A percentile compares a stretch with the other conserved stretches of the same genome.
Evolutionary conservation across 2,329 filamentous ascomycete genomes (phyloP).

Genomic region (Parastagonospora nodorum): DNA sequence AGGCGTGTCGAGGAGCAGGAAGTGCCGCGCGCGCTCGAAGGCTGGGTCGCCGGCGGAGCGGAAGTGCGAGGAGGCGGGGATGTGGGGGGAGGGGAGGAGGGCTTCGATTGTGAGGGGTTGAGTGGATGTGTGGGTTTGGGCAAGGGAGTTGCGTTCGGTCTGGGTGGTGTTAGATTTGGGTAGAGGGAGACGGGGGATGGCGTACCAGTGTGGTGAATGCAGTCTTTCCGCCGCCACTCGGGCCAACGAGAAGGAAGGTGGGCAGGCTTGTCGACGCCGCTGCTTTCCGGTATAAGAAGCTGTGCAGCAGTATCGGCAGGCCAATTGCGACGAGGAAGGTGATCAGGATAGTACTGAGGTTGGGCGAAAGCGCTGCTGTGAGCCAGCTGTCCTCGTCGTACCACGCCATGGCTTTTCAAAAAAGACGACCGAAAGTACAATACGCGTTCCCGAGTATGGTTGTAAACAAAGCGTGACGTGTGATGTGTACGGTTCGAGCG

Average conservation of each 20-base stretch:
- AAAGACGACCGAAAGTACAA: not conserved
- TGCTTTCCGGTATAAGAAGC: constrained; percentile 70
- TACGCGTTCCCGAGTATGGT: not conserved
- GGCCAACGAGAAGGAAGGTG: constrained; percentile 79
- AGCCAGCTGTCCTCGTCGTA: constrained; percentile 50
- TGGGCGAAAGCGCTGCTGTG: constrained; percentile 53
- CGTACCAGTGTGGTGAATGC: constrained; percentile 77
- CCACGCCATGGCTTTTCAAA: constrained; percentile 38
- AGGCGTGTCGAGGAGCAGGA: constrained; percentile 84
- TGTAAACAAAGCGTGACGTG: constrained; percentile 3
- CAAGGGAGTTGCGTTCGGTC: constrained; percentile 61
- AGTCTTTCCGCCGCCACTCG: constrained; percentile 85
- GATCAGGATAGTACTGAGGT: constrained; percentile 62
- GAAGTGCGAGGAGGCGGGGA: constrained; percentile 65
- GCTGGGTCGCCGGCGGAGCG: constrained; percentile 69
- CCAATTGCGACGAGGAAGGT: constrained; percentile 73
- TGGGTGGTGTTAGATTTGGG: constrained; percentile 21
- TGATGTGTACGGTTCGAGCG: not conserved
- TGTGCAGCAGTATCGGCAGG: constrained; percentile 78
- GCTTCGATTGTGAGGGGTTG: constrained; percentile 61
- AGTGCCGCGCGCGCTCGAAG: constrained; percentile 62
- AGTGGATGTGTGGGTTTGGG: constrained; percentile 57
- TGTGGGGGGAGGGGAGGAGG: constrained; percentile 61
- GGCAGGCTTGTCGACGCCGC: constrained; percentile 69
- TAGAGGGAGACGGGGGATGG: not conserved